phyloP scores from a whole-genome alignment of 148 eudicot species.

The Simmondsia chinensis region DNA sequence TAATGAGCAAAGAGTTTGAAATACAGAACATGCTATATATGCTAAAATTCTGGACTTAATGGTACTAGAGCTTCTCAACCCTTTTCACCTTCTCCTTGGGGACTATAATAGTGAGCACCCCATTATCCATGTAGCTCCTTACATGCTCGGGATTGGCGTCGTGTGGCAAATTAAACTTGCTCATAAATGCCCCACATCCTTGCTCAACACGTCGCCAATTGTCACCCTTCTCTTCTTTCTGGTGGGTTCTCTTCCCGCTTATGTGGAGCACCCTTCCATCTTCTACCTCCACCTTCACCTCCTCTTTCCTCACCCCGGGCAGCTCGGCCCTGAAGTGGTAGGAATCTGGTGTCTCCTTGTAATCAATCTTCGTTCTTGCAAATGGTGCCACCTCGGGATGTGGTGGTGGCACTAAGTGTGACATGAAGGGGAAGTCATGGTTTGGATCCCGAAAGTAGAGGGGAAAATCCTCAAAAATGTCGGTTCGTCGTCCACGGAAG shows the following conservation, averaged over 20 bases:
- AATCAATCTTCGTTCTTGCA: slow-evolving; percentile 16
- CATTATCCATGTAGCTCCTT: slow-evolving; percentile 16
- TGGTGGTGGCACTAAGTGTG: slow-evolving; percentile 5
- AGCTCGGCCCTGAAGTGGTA: slow-evolving; percentile 29
- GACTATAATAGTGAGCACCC: slow-evolving; percentile 17
- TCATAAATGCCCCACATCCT: slow-evolving; percentile 20
- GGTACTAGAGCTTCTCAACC: no score
- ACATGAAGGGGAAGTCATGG: slow-evolving; percentile 1
- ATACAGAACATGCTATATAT: no score
- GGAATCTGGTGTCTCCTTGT: slow-evolving; percentile 27
- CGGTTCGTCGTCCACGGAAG: slow-evolving; percentile 12
- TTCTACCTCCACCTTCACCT: slow-evolving; percentile 26
- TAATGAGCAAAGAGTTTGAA: no score
- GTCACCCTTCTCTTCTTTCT: slow-evolving; percentile 25
- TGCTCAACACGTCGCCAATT: slow-evolving; percentile 23
- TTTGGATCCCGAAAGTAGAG: slow-evolving; percentile 24
- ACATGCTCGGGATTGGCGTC: slow-evolving; percentile 17
- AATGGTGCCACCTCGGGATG: background rate
- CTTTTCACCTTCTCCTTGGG: slow-evolving; percentile 16
- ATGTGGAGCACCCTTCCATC: slow-evolving; percentile 18
- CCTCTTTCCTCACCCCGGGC: slow-evolving; percentile 28
- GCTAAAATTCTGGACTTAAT: no score
- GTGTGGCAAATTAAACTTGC: slow-evolving; percentile 28
- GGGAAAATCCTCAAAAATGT: slow-evolving; percentile 24
- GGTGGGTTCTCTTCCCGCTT: slow-evolving; percentile 22